Evolutionary conservation across 2,329 filamentous ascomycete genomes (phyloP).

Genomic region (Pseudogymnoascus sp.): DNA sequence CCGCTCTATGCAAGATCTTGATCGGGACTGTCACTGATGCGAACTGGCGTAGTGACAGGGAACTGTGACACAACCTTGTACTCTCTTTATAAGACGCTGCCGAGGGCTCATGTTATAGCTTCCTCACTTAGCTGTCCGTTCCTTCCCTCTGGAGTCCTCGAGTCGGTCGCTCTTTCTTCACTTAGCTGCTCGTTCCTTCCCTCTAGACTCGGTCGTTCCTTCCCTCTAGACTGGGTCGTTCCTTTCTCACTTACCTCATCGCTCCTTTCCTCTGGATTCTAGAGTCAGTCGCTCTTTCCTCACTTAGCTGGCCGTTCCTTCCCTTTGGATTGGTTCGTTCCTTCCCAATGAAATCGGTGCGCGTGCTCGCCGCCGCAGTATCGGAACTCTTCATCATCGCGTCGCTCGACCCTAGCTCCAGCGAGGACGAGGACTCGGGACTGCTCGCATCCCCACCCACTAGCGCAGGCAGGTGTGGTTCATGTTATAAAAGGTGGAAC

Average conservation of each 20-base stretch:
- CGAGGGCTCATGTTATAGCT: slow-evolving; percentile 17
- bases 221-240: no score
- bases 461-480: slow-evolving; percentile 29
- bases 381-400: not conserved
- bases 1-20: not conserved
- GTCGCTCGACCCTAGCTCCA: slow-evolving; percentile 46
- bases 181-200: no score
- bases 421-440: slow-evolving; percentile 50
- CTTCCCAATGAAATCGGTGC: no score
- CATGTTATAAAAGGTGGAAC: slow-evolving; percentile 22
- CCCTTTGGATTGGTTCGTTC: no score
- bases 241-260: no score
- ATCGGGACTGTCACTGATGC: not conserved
- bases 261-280: no score
- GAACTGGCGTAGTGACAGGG: not conserved
- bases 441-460: slow-evolving; percentile 33
- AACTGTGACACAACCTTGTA: slow-evolving; percentile 46
- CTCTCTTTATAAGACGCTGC: slow-evolving; percentile 19
- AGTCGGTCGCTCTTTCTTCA: no score
- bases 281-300: no score
- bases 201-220: no score
- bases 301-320: no score
- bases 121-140: no score
- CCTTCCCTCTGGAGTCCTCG: no score
- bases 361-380: slow-evolving; percentile 40